phyloP scores from a whole-genome alignment of 2,329 filamentous ascomycete genomes.

The Aspergillus quadrilineatus region DNA sequence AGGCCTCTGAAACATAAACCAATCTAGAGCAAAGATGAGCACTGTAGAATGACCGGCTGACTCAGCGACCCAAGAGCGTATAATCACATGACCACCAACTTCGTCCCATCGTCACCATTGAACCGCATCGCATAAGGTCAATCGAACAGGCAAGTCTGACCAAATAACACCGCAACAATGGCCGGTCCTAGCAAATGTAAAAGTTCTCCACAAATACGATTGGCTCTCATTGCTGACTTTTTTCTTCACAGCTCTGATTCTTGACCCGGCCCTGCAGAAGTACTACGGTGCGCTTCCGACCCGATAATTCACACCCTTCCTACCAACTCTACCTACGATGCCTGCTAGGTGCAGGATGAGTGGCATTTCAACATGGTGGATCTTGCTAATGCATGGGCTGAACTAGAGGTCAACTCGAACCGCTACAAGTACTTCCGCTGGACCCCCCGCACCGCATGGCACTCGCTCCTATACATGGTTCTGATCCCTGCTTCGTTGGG shows the following conservation, averaged over 20 bases:
- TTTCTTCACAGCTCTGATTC: conserved; percentile 43
- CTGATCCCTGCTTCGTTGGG: conserved; percentile 70
- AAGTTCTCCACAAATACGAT: conserved; percentile 15
- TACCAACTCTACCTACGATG: not conserved
- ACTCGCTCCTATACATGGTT: conserved; percentile 74
- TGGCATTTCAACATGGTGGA: not conserved
- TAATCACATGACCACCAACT: conserved; percentile 17
- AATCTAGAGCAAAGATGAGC: not conserved
- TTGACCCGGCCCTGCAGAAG: conserved; percentile 49
- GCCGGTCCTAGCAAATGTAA: conserved; percentile 52
- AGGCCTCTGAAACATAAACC: too few species aligned
- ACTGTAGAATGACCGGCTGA: not conserved
- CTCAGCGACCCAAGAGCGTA: conserved; percentile 5
- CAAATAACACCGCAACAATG: conserved; percentile 40
- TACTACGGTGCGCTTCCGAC: conserved; percentile 47
- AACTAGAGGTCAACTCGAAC: conserved; percentile 73
- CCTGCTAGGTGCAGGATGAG: not conserved
- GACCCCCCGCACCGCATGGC: conserved; percentile 76
- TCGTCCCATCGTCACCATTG: conserved; percentile 13
- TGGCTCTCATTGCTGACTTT: conserved; percentile 49
- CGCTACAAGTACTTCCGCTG: conserved; percentile 95
- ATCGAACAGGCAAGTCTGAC: conserved; percentile 2
- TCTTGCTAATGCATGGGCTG: conserved; percentile 12
- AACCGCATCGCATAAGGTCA: conserved; percentile 8
- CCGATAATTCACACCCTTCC: not conserved